A percentile compares a stretch with the other conserved stretches of the same genome.
These are phyloP conservation scores for Fusarium austroafricanum DNA, from an alignment of 2,329 filamentous ascomycete genomes.

Conservation along the genomic window DNA sequence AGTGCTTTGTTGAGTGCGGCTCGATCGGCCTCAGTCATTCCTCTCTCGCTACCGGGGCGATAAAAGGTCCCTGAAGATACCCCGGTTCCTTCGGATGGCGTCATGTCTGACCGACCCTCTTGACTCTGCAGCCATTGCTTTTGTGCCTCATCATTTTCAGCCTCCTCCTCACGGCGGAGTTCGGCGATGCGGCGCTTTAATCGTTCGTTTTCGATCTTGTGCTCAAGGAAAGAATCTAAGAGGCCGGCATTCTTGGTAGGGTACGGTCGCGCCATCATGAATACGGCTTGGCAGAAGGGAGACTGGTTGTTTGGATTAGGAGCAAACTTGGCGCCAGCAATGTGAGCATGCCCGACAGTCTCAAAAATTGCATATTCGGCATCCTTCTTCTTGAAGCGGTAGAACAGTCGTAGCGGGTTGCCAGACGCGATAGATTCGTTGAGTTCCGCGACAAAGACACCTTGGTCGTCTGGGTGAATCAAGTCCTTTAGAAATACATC, in stretches of 20 bases:
- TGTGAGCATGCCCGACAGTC: slow-evolving; percentile 91
- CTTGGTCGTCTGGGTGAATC: slow-evolving; percentile 86
- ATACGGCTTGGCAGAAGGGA: slow-evolving; percentile 86
- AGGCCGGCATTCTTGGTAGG: slow-evolving; percentile 87
- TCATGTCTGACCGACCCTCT: slow-evolving; percentile 66
- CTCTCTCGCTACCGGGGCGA: slow-evolving; percentile 52
- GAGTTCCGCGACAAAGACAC: slow-evolving; percentile 86
- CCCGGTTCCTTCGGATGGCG: slow-evolving; percentile 60
- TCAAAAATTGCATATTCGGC: slow-evolving; percentile 84
- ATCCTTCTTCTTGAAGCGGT: slow-evolving; percentile 82
- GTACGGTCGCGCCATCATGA: slow-evolving; percentile 92
- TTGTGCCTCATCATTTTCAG: slow-evolving; percentile 77
- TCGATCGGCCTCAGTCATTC: slow-evolving; percentile 75
- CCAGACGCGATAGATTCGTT: slow-evolving; percentile 88
- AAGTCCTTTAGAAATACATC: slow-evolving; percentile 83
- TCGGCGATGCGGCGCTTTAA: slow-evolving; percentile 86
- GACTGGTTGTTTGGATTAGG: slow-evolving; percentile 73
- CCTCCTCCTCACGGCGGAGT: slow-evolving; percentile 84
- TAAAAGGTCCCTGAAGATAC: slow-evolving; percentile 50
- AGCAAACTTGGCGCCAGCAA: slow-evolving; percentile 74
- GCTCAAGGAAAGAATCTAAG: slow-evolving; percentile 92
- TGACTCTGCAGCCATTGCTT: slow-evolving; percentile 70
- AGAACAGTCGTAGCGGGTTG: slow-evolving; percentile 85
- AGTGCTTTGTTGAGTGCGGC: slow-evolving; percentile 74
- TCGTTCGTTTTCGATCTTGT: slow-evolving; percentile 96